These are phyloP conservation scores for Gymnopus androsaceus DNA, from an alignment of 1,284 basidiomycete genomes.

Conservation along the genomic window DNA sequence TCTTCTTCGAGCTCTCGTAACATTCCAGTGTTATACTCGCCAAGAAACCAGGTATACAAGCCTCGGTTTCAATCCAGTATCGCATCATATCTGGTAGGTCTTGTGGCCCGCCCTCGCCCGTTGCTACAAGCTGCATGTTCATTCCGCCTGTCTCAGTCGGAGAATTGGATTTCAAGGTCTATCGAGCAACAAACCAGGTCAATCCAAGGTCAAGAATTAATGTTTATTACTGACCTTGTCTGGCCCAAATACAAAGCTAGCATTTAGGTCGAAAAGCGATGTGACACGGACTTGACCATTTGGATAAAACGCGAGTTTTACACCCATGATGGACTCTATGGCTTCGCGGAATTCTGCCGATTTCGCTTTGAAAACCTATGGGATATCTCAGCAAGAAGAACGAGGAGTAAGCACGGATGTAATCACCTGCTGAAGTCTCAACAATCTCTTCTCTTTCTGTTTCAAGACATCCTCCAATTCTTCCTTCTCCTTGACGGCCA, in stretches of 20 bases:
- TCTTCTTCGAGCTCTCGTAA: conserved; percentile 58
- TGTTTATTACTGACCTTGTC: conserved; percentile 23
- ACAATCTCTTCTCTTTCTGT: conserved; percentile 75
- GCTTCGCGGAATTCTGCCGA: conserved; percentile 81
- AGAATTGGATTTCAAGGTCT: neutral
- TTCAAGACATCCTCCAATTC: conserved; percentile 60
- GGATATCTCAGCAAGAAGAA: neutral
- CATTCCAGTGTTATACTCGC: conserved; percentile 76
- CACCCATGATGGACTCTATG: conserved; percentile 78
- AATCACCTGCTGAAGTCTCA: conserved; percentile 69
- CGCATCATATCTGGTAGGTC: conserved; percentile 67
- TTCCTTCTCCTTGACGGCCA: conserved; percentile 60
- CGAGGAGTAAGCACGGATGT: neutral
- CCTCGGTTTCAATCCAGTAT: conserved; percentile 72
- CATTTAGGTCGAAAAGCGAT: conserved; percentile 73
- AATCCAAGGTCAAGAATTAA: neutral
- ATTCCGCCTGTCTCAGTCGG: neutral
- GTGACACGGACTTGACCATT: conserved; percentile 85
- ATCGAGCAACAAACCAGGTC: neutral
- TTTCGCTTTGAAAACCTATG: conserved; percentile 74
- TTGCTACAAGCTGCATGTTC: conserved; percentile 69
- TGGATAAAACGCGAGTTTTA: conserved; percentile 82
- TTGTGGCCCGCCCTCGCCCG: conserved; percentile 69
- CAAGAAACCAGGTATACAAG: conserved; percentile 76
- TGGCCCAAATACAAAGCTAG: conserved; percentile 74